Evolutionary conservation across 257 asterid species (phyloP).

Genomic region (Nicotiana noctiflora): DNA sequence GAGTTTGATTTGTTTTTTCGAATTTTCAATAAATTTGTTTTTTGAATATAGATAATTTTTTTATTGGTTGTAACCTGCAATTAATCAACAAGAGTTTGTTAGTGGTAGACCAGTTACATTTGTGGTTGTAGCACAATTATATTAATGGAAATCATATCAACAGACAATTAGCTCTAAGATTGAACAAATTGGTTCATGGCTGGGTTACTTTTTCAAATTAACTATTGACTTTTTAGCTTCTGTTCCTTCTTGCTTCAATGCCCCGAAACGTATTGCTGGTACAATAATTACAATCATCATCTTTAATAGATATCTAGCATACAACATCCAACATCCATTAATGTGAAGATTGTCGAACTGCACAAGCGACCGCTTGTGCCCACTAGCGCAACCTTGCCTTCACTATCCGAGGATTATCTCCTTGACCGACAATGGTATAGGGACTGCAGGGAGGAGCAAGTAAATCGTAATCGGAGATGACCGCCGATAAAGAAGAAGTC

Average conservation of each 20-base stretch:
- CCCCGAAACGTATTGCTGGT: not conserved
- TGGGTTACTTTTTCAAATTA: constrained; percentile 3
- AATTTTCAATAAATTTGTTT: too few relatives aligned
- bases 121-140: not conserved
- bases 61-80: too few relatives aligned
- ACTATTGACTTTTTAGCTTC: not conserved
- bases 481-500: constrained; percentile 20
- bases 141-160: not conserved
- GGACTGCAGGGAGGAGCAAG: constrained; percentile 52
- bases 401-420: constrained; percentile 56
- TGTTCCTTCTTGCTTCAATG: not conserved
- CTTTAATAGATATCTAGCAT: not conserved
- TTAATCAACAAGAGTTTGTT: constrained; percentile 17
- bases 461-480: constrained; percentile 31
- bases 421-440: constrained; percentile 43
- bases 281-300: not conserved
- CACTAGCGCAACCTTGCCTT: constrained; percentile 69
- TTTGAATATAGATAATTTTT: too few relatives aligned
- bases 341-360: constrained; percentile 52
- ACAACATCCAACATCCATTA: constrained; percentile 3
- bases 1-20: too few relatives aligned
- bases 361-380: constrained; percentile 78
- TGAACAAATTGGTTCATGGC: constrained; percentile 9
- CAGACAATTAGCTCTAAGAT: not conserved
- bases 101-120: not conserved